Conservation (phyloP, 2,329 filamentous ascomycete genomes). For the Hypoxylon rubiginosum region DNA sequence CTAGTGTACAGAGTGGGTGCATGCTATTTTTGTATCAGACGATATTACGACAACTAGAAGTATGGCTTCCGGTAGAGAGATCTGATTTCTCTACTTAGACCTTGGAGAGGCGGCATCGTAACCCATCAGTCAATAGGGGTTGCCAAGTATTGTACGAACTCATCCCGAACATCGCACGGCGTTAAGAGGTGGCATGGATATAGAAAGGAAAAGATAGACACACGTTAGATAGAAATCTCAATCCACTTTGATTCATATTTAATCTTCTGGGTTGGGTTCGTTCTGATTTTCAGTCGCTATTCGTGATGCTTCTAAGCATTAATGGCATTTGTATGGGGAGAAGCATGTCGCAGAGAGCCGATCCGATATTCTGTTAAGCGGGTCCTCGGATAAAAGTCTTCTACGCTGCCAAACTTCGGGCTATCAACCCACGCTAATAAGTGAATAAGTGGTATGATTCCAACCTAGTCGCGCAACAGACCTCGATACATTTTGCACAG, state of each 20-base stretch:
- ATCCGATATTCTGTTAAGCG: not conserved
- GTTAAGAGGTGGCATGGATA: conserved; percentile 48
- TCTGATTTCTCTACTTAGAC: conserved; percentile 47
- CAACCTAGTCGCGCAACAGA: conserved; percentile 5
- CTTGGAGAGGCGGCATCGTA: conserved; percentile 6
- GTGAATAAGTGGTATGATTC: conserved; percentile 16
- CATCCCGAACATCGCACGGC: conserved; percentile 49
- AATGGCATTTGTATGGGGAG: not conserved
- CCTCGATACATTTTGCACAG: not conserved
- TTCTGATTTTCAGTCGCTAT: not conserved
- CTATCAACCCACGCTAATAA: conserved; percentile 3
- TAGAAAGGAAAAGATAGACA: conserved; percentile 40
- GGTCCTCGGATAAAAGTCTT: conserved; percentile 10
- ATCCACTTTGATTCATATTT: conserved; percentile 6
- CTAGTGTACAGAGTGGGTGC: conserved; percentile 94
- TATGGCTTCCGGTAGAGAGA: conserved; percentile 56
- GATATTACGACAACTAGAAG: conserved; percentile 81
- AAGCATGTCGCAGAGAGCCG: not conserved
- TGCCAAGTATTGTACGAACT: conserved; percentile 40
- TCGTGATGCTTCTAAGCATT: not conserved
- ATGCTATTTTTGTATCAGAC: conserved; percentile 98
- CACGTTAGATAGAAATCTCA: conserved; percentile 46
- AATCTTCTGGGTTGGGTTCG: not conserved
- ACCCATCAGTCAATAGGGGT: conserved; percentile 7
- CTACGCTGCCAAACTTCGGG: not conserved